Percentiles rank a stretch among this genome's conserved stretches.
phyloP scores from a whole-genome alignment of 2,329 filamentous ascomycete species.

The Apiospora rasikravindrae region DNA sequence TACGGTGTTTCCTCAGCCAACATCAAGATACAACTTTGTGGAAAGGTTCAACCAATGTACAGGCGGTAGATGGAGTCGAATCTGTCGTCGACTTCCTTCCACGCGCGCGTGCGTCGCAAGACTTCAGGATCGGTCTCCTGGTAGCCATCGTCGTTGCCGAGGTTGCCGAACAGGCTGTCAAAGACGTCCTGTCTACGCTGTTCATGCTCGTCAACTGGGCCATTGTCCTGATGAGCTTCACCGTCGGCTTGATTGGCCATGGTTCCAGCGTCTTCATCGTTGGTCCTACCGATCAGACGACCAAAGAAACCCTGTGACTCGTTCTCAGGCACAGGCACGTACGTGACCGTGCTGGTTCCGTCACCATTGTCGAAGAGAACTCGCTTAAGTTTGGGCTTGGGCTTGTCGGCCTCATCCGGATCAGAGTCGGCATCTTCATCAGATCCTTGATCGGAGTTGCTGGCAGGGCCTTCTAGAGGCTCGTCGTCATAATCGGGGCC shows the following conservation, averaged over 20 bases:
- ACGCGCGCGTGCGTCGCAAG: background rate
- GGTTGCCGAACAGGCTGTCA: background rate
- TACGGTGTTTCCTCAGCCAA: background rate
- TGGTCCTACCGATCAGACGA: background rate
- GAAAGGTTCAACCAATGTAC: background rate
- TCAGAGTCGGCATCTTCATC: background rate
- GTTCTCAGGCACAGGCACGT: constrained; percentile 2
- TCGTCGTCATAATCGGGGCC: background rate
- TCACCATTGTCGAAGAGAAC: background rate
- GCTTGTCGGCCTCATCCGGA: background rate
- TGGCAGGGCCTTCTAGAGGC: background rate
- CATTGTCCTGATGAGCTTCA: background rate
- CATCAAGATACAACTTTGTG: background rate
- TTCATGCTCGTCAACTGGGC: background rate
- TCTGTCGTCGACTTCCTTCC: background rate
- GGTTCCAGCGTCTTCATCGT: background rate
- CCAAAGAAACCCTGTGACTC: background rate
- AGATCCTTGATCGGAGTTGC: background rate
- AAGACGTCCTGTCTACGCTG: background rate
- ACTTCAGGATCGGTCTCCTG: background rate
- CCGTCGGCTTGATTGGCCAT: background rate
- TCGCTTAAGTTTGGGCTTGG: background rate
- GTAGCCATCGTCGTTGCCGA: background rate
- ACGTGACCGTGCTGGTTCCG: background rate
- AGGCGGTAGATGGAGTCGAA: background rate